These are phyloP conservation scores for Xylaria flabelliformis DNA, from an alignment of 495 filamentous ascomycete species.

Conservation along the genomic window DNA sequence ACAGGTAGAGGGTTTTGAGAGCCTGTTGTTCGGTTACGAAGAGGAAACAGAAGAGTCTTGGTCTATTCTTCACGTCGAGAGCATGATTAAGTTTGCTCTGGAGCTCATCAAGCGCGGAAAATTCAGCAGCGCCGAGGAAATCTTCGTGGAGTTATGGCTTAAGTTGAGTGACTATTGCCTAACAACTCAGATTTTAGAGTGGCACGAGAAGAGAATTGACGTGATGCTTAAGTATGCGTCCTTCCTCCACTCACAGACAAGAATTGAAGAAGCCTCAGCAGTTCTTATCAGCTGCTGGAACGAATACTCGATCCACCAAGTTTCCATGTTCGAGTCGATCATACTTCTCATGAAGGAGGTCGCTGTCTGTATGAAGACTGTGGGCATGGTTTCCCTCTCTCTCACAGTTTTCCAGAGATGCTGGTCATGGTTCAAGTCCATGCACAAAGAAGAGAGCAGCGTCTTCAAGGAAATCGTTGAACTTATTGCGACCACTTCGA, in stretches of 20 bases:
- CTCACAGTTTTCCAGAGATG: conserved; percentile 22
- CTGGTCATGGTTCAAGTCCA: conserved; percentile 25
- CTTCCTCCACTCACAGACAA: conserved; percentile 14
- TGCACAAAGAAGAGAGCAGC: conserved; percentile 19
- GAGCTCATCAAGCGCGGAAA: conserved; percentile 14
- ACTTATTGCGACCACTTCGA: conserved; percentile 17
- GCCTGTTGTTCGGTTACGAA: conserved; percentile 15
- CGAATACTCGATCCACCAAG: conserved; percentile 20
- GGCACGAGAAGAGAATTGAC: conserved; percentile 21
- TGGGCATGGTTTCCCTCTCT: conserved; percentile 11
- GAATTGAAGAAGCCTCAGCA: conserved; percentile 11
- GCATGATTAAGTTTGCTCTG: conserved; percentile 17
- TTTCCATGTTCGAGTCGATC: conserved; percentile 22
- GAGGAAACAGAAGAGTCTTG: conserved; percentile 20
- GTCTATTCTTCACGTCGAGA: conserved; percentile 21
- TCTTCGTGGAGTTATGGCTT: conserved; percentile 21
- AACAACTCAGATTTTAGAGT: background rate
- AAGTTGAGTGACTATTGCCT: conserved; percentile 23
- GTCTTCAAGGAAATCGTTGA: conserved; percentile 22
- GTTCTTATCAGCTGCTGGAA: conserved; percentile 23
- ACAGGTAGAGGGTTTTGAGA: conserved; percentile 14
- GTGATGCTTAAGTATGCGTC: conserved; percentile 18
- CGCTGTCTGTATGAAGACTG: conserved; percentile 9
- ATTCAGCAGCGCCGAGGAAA: conserved; percentile 22
- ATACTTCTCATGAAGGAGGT: conserved; percentile 21